phyloP scores from a whole-genome alignment of 2,329 filamentous ascomycete genomes.

The Fusarium haematococcum region DNA sequence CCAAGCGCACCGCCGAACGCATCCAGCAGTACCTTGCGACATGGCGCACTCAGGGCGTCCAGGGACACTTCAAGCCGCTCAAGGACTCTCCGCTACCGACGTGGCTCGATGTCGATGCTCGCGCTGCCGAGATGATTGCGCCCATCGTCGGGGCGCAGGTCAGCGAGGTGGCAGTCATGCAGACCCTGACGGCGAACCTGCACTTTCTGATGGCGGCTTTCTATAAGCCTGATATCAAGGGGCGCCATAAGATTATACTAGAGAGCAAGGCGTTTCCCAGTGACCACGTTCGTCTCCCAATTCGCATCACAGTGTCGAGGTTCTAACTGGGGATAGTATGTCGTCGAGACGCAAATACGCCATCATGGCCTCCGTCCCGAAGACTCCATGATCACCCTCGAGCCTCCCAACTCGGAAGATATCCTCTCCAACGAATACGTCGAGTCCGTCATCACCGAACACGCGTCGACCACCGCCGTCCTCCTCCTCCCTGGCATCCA shows the following conservation, averaged over 20 bases:
- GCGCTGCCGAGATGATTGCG: conserved; percentile 74
- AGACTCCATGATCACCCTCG: conserved; percentile 76
- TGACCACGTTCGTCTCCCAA: conserved; percentile 69
- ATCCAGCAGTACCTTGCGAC: conserved; percentile 78
- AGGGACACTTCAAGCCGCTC: conserved; percentile 80
- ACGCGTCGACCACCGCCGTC: conserved; percentile 76
- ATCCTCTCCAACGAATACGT: conserved; percentile 76
- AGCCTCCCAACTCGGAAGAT: conserved; percentile 62
- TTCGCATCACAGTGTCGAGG: no score
- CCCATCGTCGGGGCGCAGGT: conserved; percentile 75
- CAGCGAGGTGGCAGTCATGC: conserved; percentile 84
- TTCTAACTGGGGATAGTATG: conserved; percentile 66
- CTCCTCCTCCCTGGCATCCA: conserved; percentile 85
- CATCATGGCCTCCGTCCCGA: conserved; percentile 74
- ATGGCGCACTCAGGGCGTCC: conserved; percentile 84
- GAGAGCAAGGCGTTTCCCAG: conserved; percentile 89
- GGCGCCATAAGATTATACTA: conserved; percentile 78
- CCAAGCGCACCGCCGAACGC: conserved; percentile 66
- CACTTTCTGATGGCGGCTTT: conserved; percentile 86
- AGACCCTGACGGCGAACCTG: conserved; percentile 81
- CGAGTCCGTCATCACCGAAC: conserved; percentile 76
- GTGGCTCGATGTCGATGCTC: conserved; percentile 80
- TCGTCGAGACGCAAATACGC: conserved; percentile 80
- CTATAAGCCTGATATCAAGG: conserved; percentile 71
- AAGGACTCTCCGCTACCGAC: conserved; percentile 73